Evolutionary conservation across 1,284 basidiomycete species (phyloP).

Genomic region (Cryptococcus sp.): DNA sequence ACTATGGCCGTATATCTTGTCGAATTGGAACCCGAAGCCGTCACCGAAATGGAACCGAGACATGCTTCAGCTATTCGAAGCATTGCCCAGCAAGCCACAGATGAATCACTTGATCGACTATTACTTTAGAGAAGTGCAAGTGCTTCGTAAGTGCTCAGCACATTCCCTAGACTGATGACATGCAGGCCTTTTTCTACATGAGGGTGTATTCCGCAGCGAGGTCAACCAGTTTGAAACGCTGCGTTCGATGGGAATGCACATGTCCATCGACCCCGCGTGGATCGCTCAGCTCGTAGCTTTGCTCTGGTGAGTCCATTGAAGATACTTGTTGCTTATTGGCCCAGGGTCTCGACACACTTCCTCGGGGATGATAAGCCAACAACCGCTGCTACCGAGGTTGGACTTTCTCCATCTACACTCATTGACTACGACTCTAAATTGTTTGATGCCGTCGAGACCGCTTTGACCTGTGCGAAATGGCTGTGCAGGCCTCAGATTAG

Average conservation of each 20-base stretch:
- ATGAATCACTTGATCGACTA: conserved; percentile 3
- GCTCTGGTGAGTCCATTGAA: conserved; percentile 2
- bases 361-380: conserved; percentile 1
- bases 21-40: background rate
- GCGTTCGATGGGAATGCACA: conserved; percentile 4
- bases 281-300: conserved; percentile 5
- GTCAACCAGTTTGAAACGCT: background rate
- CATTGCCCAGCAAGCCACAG: conserved; percentile 1
- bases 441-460: conserved; percentile 9
- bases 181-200: background rate
- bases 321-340: background rate
- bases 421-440: background rate
- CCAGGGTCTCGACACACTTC: conserved; percentile 9
- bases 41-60: conserved; percentile 4
- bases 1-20: conserved; percentile 6
- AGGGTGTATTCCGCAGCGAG: conserved; percentile 7
- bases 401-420: too few species aligned
- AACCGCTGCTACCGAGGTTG: too few species aligned
- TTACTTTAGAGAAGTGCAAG: conserved; percentile 8
- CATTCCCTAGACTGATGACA: background rate
- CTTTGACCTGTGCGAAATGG: conserved; percentile 9
- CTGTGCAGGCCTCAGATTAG: conserved; percentile 8
- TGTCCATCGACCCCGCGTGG: conserved; percentile 10
- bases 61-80: background rate
- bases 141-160: conserved; percentile 4